Percentiles rank a stretch among this genome's conserved stretches.
Evolutionary conservation across 2,329 filamentous ascomycete genomes (phyloP).

Genomic region (Colletotrichum sojae): DNA sequence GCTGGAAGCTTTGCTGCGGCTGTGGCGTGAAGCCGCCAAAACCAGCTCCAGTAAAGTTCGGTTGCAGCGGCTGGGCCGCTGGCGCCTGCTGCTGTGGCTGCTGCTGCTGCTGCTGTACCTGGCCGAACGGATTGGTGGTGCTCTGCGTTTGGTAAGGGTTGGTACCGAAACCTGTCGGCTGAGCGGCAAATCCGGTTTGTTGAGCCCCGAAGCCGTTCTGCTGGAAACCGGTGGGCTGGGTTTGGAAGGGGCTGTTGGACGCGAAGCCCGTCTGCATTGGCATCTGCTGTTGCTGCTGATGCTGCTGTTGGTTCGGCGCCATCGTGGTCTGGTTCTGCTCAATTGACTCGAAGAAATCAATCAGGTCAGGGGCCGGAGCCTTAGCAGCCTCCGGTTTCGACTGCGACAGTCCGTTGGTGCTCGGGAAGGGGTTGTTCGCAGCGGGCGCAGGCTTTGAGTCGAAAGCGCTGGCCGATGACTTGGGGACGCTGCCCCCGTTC

Average conservation of each 20-base stretch:
- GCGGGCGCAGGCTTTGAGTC: slow-evolving; percentile 54
- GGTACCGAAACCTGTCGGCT: slow-evolving; percentile 57
- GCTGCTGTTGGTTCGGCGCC: slow-evolving; percentile 58
- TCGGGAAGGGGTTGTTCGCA: slow-evolving; percentile 60
- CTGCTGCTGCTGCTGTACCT: slow-evolving; percentile 54
- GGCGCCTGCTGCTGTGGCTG: slow-evolving; percentile 49
- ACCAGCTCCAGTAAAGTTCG: slow-evolving; percentile 77
- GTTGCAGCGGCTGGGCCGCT: slow-evolving; percentile 58
- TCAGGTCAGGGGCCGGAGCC: slow-evolving; percentile 82
- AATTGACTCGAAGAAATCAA: slow-evolving; percentile 95
- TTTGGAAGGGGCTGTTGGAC: slow-evolving; percentile 52
- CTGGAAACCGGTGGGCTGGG: slow-evolving; percentile 50
- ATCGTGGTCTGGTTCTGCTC: slow-evolving; percentile 88
- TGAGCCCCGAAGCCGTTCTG: slow-evolving; percentile 59
- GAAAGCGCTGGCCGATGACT: slow-evolving; percentile 47
- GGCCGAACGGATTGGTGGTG: slow-evolving; percentile 48
- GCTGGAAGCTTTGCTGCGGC: slow-evolving; percentile 62
- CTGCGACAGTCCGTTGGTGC: slow-evolving; percentile 52
- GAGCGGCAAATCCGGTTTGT: slow-evolving; percentile 57
- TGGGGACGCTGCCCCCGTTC: slow-evolving; percentile 52
- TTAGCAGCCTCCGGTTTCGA: slow-evolving; percentile 67
- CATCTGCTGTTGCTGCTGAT: slow-evolving; percentile 46
- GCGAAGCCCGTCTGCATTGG: slow-evolving; percentile 46
- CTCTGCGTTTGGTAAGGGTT: slow-evolving; percentile 60
- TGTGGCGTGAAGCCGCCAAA: slow-evolving; percentile 88